Conservation (phyloP, 2,329 filamentous ascomycete species). For the Tetracladium maxilliforme region DNA sequence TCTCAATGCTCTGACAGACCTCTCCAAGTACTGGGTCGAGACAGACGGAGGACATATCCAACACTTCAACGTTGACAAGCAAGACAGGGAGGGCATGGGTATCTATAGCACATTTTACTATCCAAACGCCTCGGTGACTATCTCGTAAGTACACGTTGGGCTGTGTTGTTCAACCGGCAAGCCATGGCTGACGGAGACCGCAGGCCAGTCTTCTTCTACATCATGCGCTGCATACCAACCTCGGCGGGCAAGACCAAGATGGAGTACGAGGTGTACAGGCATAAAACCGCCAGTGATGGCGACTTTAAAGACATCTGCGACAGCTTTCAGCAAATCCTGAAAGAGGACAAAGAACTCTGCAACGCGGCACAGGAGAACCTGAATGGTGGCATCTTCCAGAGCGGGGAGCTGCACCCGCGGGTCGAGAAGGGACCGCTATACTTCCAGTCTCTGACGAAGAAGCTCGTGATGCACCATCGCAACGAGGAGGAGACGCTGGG, state of each 20-base stretch:
- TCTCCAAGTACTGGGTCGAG: conserved; percentile 25
- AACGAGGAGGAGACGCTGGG: background rate
- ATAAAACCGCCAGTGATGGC: conserved; percentile 27
- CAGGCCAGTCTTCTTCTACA: conserved; percentile 32
- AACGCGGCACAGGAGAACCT: conserved; percentile 32
- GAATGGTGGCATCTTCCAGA: conserved; percentile 31
- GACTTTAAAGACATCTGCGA: conserved; percentile 28
- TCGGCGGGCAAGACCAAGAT: conserved; percentile 24
- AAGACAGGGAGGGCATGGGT: conserved; percentile 14
- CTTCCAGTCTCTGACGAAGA: conserved; percentile 9
- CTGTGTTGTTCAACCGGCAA: background rate
- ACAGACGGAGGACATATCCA: conserved; percentile 18
- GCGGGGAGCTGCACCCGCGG: conserved; percentile 34
- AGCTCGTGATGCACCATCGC: conserved; percentile 1
- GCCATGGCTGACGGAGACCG: background rate
- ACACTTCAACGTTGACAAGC: conserved; percentile 20
- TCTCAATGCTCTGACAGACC: conserved; percentile 24
- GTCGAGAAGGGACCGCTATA: conserved; percentile 26
- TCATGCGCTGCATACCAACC: conserved; percentile 32
- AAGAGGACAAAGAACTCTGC: conserved; percentile 35
- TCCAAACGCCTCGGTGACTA: conserved; percentile 21
- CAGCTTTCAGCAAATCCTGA: conserved; percentile 34
- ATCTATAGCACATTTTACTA: conserved; percentile 23
- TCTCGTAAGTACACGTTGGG: conserved; percentile 19
- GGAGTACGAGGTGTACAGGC: conserved; percentile 34